Base-by-base conservation (phyloP, 2,329 filamentous ascomycete genomes). In the Pseudocercospora pini-densiflorae region DNA sequence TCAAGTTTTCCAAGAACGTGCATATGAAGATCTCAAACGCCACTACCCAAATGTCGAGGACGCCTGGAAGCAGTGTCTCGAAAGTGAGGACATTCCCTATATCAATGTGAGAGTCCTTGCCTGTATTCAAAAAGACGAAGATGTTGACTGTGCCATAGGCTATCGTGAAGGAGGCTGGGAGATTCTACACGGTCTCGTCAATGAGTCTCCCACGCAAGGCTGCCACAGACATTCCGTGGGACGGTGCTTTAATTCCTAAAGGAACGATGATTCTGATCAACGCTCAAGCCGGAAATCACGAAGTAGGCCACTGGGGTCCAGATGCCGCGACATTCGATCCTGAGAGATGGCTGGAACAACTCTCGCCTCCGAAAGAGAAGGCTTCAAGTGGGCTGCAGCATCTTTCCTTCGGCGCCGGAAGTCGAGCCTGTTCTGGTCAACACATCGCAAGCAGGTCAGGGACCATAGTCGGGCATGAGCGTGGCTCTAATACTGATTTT, bases 191-290 rank as follows among this genome's bases (percentile, higher is more conserved):
- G 0, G 84, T 86, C 23, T 82, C 80, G 66, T 78, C 82, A 1
- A 86, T 87, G 84, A 83, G 80, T 68, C 73, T 86, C 40, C 85
- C 85, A 0, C 73, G 85, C 12, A 84, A 84, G 74, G 85, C 84
- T 0, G 81, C 84, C 19, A 79, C 77, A 0, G 83, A 85, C 51
- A 79, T 87, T 29, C 3, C 29, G 4, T 86, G 84, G 83, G 80
- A 85, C 31, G 83, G 84, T 0, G 83, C 83, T 0, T 78, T 79
- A 6, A 86, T 86, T 51, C 84, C 84, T 0, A 77, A 81, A 2
- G 82, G 83, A 64, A 86, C 84, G 0, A 86, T 86, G 83, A 80
- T 86, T 1, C 75, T 86, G 61, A 84, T 86, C 70, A 86, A 87
- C 69, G 83, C 84, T 0, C 84, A 86, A 70, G 85, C 85, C 23